Conservation (phyloP, 2,329 filamentous ascomycete genomes). For the Colletotrichum euphorbiae region DNA sequence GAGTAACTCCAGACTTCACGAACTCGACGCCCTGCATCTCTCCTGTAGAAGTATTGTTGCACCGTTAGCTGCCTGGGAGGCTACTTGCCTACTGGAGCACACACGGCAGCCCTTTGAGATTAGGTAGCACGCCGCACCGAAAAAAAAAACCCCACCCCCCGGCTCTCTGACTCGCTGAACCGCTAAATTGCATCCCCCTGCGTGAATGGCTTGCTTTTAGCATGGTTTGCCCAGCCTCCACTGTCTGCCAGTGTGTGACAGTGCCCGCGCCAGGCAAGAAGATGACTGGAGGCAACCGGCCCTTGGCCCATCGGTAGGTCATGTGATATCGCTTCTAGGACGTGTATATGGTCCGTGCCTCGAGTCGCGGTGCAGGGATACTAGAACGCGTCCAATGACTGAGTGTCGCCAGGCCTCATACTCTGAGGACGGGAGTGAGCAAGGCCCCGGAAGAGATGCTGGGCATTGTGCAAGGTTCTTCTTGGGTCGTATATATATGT, state of each 20-base stretch:
- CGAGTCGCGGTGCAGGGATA: background rate
- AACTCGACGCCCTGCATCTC: slow-evolving; percentile 15
- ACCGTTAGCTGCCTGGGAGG: background rate
- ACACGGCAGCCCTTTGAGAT: slow-evolving; percentile 18
- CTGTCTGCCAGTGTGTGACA: slow-evolving; percentile 22
- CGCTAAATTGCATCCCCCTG: slow-evolving; percentile 29
- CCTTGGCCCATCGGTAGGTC: background rate
- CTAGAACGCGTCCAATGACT: slow-evolving; percentile 36
- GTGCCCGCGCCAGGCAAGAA: background rate
- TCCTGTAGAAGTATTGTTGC: slow-evolving; percentile 14
- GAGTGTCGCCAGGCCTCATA: slow-evolving; percentile 36
- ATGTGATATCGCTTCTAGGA: slow-evolving; percentile 27
- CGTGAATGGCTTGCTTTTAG: slow-evolving; percentile 32
- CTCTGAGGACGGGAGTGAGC: slow-evolving; percentile 12
- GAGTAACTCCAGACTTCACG: background rate
- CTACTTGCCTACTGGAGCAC: slow-evolving; percentile 13
- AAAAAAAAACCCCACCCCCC: background rate
- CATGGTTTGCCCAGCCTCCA: slow-evolving; percentile 21
- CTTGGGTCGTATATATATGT: slow-evolving; percentile 36
- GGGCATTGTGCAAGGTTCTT: slow-evolving; percentile 35
- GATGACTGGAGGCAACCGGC: slow-evolving; percentile 28
- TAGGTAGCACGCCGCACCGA: background rate
- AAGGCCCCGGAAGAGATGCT: slow-evolving; percentile 26
- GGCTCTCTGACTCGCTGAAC: slow-evolving; percentile 21
- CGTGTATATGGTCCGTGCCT: background rate